Conservation (phyloP, 1,284 basidiomycete genomes). For the Neolentinus lepideus region DNA sequence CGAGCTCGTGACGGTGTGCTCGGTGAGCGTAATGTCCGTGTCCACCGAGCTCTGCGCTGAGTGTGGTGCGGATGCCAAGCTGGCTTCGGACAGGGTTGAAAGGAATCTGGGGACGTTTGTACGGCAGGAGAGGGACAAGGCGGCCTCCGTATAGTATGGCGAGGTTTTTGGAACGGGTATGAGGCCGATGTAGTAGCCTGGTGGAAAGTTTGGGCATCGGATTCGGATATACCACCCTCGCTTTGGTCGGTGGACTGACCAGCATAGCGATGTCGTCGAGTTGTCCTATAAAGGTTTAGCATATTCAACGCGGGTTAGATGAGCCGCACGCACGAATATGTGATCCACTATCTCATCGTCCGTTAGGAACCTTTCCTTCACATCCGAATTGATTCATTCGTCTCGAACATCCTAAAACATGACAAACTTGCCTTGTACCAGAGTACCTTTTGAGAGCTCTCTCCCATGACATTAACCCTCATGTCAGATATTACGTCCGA, state of each 20-base stretch:
- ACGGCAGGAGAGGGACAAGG: slow-evolving; percentile 55
- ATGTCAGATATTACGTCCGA: slow-evolving; percentile 71
- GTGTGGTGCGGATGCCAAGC: background rate
- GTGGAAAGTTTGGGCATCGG: slow-evolving; percentile 56
- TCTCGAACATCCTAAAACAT: background rate
- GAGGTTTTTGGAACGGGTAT: slow-evolving; percentile 47
- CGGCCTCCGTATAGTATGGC: slow-evolving; percentile 50
- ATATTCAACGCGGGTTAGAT: slow-evolving; percentile 3
- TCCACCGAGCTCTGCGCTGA: slow-evolving; percentile 3
- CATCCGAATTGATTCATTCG: background rate
- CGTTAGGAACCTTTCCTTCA: slow-evolving; percentile 63
- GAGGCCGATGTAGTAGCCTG: slow-evolving; percentile 57
- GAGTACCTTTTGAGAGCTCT: slow-evolving; percentile 47
- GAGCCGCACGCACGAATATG: slow-evolving; percentile 44
- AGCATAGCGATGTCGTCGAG: slow-evolving; percentile 31
- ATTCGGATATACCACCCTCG: slow-evolving; percentile 78
- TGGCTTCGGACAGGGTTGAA: background rate
- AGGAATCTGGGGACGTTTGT: slow-evolving; percentile 30
- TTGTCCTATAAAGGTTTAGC: slow-evolving; percentile 1
- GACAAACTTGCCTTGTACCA: slow-evolving; percentile 62
- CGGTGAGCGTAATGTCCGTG: slow-evolving; percentile 1
- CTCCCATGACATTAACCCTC: slow-evolving; percentile 55
- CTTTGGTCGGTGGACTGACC: slow-evolving; percentile 69
- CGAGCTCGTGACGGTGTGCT: background rate
- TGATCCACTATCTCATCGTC: slow-evolving; percentile 72